phyloP scores from a whole-genome alignment of 768 basidiomycete species.

The Tephrocybe sp. region DNA sequence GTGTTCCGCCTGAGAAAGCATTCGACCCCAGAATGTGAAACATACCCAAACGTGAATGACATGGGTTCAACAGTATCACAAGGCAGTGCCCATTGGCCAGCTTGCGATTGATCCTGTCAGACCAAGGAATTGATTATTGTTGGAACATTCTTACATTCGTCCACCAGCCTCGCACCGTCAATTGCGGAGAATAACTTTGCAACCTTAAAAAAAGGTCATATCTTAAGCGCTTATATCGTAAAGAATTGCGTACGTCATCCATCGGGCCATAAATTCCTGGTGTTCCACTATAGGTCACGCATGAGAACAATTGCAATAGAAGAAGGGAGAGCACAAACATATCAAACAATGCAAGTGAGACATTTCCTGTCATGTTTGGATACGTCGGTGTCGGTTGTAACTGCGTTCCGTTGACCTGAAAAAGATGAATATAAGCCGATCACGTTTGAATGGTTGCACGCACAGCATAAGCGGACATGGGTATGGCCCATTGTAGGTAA shows the following conservation, averaged over 20 bases:
- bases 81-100: conserved; percentile 75
- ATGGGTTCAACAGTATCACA: conserved; percentile 59
- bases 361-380: conserved; percentile 47
- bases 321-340: conserved; percentile 44
- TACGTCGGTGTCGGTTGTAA: conserved; percentile 64
- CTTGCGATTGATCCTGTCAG: conserved; percentile 21
- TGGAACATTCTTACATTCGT: conserved; percentile 36
- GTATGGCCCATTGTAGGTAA: conserved; percentile 76
- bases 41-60: conserved; percentile 69
- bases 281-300: conserved; percentile 48
- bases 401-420: conserved; percentile 53
- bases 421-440: background rate
- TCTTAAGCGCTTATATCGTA: background rate
- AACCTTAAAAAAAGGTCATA: conserved; percentile 44
- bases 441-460: conserved; percentile 11
- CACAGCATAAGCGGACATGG: conserved; percentile 54
- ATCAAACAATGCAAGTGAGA: conserved; percentile 69
- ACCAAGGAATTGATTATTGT: background rate
- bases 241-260: conserved; percentile 55
- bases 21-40: conserved; percentile 4
- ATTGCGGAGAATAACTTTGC: conserved; percentile 60
- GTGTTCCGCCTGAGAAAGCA: background rate
- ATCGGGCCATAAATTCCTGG: conserved; percentile 74
- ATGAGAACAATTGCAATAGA: background rate
- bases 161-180: conserved; percentile 65